Evolutionary conservation across 176 grass and related monocot species (phyloP), one percentile per base, ranked within the genome.

Genomic region (Lolium rigidum): DNA sequence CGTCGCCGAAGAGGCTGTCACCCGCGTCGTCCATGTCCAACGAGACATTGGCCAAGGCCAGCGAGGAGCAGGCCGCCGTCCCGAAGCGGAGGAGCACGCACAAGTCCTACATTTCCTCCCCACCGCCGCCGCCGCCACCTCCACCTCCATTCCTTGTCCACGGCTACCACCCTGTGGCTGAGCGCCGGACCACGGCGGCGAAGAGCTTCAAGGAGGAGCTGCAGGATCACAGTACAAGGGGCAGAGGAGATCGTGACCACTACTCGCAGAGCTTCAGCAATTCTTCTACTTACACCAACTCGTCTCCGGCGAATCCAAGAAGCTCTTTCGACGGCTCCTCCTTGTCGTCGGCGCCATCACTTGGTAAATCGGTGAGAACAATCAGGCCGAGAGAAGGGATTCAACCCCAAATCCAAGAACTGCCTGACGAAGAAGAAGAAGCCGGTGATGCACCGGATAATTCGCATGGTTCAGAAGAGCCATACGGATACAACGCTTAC

Each of bases 141-240:
- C 94, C 97, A 1, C 93, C 92, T 4, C 91, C 84, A 43, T 95
- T 95, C 88, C 70, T 89, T 0, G 87, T 84, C 46, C 93, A 95
- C 60, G 70, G 80, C 0, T 91, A 93, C 70, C 71, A 88, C 56
- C 87, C 65, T n/a, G 12, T 52, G 37, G 20, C 89, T 12, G 85
- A 96, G 39, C 84, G 85, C 85, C 93, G 91, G 70, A 22, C 46
- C 13, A 51, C 24, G 13, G 57, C 69, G 13, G 82, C 54, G 10
- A 96, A 77, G 60, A 96, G 90, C 79, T 99, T 96, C 78, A 99
- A 92, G 74, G 94, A 96, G 67, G 97, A 99, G 62, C 80, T 96
- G 54, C 80, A 95, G 87, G 76, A 90, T 76, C 73, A 93, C 75
- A 95, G 93, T 66, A 88, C 52, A 12, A 90, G 79, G 80, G 86